Conservation (phyloP, 768 basidiomycete species). For the Macrocybe gigantea region DNA sequence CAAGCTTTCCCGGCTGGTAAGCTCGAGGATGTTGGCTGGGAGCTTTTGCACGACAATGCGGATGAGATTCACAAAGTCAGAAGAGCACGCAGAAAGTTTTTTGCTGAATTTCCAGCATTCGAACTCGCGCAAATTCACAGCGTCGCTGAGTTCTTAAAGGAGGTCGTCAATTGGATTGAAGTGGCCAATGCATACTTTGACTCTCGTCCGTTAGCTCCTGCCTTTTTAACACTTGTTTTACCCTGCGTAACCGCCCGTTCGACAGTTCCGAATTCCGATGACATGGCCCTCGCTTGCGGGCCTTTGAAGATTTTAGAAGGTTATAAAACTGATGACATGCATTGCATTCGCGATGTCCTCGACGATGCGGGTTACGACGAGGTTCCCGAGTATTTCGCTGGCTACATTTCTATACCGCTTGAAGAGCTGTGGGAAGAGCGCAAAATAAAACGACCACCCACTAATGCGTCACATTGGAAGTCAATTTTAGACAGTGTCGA, state of each 20-base stretch:
- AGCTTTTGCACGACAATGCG: slow-evolving; percentile 1
- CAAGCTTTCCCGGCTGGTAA: slow-evolving; percentile 5
- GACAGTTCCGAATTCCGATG: too few relatives aligned
- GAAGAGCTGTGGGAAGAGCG: slow-evolving; percentile 12
- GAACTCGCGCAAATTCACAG: slow-evolving; percentile 12
- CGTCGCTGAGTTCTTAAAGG: slow-evolving; percentile 9
- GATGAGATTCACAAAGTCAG: background rate
- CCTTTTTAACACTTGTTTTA: background rate
- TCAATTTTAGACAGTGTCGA: slow-evolving; percentile 11
- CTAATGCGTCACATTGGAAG: slow-evolving; percentile 10
- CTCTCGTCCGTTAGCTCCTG: background rate
- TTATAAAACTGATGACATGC: slow-evolving; percentile 1
- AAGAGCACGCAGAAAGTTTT: slow-evolving; percentile 5
- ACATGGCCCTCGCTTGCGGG: too few relatives aligned
- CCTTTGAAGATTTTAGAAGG: slow-evolving; percentile 5
- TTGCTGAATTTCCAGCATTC: slow-evolving; percentile 5
- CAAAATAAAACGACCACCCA: slow-evolving; percentile 12
- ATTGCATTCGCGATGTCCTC: background rate
- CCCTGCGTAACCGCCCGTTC: background rate
- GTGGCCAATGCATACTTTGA: background rate
- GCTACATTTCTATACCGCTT: slow-evolving; percentile 12
- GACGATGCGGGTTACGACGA: background rate
- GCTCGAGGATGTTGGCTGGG: background rate
- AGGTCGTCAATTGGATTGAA: slow-evolving; percentile 5
- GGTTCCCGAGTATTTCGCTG: background rate